phyloP scores from a whole-genome alignment of 345 rosid genomes.

The Eutrema heterophyllum region DNA sequence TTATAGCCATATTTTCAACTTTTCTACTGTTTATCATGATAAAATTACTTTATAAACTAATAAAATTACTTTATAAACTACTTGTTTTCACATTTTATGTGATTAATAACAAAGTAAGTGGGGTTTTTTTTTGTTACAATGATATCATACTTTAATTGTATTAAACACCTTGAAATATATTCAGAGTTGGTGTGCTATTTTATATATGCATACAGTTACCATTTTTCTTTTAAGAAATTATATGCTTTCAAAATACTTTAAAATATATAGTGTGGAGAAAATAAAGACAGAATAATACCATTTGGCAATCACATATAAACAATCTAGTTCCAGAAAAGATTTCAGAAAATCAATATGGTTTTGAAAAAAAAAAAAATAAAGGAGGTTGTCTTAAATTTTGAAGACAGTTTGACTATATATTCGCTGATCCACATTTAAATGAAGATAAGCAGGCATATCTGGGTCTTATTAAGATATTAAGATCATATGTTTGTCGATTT shows the following conservation, averaged over 20 bases:
- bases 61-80: neutral
- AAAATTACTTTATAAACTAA: neutral
- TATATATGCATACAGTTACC: neutral
- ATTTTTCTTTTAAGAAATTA: neutral
- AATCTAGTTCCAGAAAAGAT: neutral
- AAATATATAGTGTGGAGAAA: slow-evolving; percentile 3
- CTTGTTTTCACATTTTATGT: neutral
- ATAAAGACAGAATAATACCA: neutral
- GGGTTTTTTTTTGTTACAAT: neutral
- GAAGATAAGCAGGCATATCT: slow-evolving; percentile 18
- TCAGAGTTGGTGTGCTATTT: neutral
- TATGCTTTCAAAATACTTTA: neutral
- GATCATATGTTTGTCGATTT: slow-evolving; percentile 15
- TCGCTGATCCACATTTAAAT: neutral
- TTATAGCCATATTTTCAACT: neutral
- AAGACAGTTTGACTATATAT: slow-evolving; percentile 16
- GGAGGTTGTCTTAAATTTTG: slow-evolving; percentile 9
- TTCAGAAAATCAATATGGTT: neutral
- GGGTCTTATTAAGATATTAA: slow-evolving; percentile 13
- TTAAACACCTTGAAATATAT: neutral
- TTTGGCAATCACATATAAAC: slow-evolving; percentile 6
- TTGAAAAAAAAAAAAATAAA: neutral
- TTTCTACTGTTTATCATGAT: neutral
- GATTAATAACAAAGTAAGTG: neutral
- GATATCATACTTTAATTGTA: neutral